A percentile compares a stretch with the other conserved stretches of the same genome.
Evolutionary conservation across 2,329 filamentous ascomycete genomes (phyloP).

Genomic region (Truncatella angustata): DNA sequence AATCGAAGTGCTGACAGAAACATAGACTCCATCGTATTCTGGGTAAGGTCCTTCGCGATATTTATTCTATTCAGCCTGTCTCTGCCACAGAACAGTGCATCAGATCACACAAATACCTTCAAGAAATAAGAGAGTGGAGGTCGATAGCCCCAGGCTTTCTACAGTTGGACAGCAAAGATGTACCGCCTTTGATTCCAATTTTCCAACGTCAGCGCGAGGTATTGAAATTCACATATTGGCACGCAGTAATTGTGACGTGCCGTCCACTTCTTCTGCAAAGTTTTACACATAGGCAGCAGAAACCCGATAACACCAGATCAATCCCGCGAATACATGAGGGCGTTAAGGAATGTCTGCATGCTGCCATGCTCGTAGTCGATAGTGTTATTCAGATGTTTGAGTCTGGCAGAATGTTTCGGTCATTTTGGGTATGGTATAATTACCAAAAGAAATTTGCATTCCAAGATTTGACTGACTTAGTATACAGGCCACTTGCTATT

Average conservation of each 20-base stretch:
- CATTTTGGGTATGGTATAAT: conserved; percentile 25
- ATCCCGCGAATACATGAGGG: conserved; percentile 17
- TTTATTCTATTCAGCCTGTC: conserved; percentile 35
- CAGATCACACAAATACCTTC: conserved; percentile 26
- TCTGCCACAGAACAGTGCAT: conserved; percentile 22
- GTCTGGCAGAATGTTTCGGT: conserved; percentile 25
- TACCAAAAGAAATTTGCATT: not conserved
- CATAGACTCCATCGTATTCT: conserved; percentile 25
- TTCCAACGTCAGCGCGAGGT: conserved; percentile 41
- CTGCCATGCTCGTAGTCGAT: conserved; percentile 23
- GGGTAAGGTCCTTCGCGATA: conserved; percentile 30
- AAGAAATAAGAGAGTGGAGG: conserved; percentile 33
- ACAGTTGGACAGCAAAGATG: conserved; percentile 33
- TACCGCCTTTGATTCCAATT: conserved; percentile 33
- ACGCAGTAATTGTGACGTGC: conserved; percentile 38
- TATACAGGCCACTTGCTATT: conserved; percentile 16
- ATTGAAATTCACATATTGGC: conserved; percentile 40
- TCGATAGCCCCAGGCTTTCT: conserved; percentile 34
- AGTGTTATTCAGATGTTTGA: conserved; percentile 24
- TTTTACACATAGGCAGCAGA: conserved; percentile 26
- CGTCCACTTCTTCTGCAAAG: conserved; percentile 36
- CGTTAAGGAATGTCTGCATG: conserved; percentile 20
- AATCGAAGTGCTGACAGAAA: not conserved
- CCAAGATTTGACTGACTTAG: not conserved
- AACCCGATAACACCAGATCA: conserved; percentile 13